Evolutionary conservation across 768 basidiomycete genomes (phyloP).

Genomic region (Leucogyrophana mollusca): DNA sequence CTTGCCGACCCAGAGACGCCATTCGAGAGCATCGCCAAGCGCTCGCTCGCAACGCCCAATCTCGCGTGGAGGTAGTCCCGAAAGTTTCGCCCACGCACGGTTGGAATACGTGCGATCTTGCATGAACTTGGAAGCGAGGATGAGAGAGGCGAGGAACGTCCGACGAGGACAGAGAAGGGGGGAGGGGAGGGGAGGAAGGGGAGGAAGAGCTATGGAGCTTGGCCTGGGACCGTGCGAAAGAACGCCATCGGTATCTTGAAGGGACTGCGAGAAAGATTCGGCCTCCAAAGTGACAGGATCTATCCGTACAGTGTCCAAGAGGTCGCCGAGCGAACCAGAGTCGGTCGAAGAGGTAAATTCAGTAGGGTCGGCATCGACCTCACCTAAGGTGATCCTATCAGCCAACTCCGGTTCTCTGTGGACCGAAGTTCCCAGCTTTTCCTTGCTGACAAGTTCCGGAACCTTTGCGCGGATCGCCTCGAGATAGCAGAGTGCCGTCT

Average conservation of each 20-base stretch:
- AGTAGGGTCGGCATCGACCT: slow-evolving; percentile 38
- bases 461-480: slow-evolving; percentile 77
- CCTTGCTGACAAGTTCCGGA: slow-evolving; percentile 56
- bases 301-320: slow-evolving; percentile 46
- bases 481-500: slow-evolving; percentile 85
- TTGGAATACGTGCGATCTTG: slow-evolving; percentile 95
- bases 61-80: slow-evolving; percentile 83
- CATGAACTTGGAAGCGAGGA: slow-evolving; percentile 88
- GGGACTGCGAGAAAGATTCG: slow-evolving; percentile 16
- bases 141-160: slow-evolving; percentile 84
- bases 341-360: slow-evolving; percentile 13
- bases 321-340: slow-evolving; percentile 18
- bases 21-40: slow-evolving; percentile 81
- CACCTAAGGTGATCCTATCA: slow-evolving; percentile 41
- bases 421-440: slow-evolving; percentile 43
- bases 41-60: slow-evolving; percentile 88
- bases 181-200: slow-evolving; percentile 57
- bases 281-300: slow-evolving; percentile 23
- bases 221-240: slow-evolving; percentile 11
- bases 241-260: slow-evolving; percentile 10
- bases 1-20: slow-evolving; percentile 94
- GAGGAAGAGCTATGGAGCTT: slow-evolving; percentile 20
- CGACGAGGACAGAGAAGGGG: slow-evolving; percentile 87
- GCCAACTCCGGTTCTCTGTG: slow-evolving; percentile 40
- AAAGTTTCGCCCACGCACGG: slow-evolving; percentile 90